Percentiles rank a stretch among this genome's conserved stretches.
phyloP scores from a whole-genome alignment of 148 eudicot species.

The Silene uniflora region DNA sequence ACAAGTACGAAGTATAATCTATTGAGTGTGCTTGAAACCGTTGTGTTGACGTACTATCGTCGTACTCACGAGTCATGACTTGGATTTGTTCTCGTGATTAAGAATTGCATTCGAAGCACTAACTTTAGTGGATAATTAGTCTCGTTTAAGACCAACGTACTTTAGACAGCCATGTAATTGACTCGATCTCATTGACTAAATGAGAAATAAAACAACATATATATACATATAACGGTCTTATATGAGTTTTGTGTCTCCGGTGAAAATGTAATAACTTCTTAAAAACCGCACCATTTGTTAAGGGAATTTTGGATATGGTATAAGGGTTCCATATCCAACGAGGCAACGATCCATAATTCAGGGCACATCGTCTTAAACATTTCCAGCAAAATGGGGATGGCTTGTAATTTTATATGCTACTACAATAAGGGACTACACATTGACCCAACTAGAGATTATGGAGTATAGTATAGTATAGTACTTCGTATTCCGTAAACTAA shows the following conservation, averaged over 20 bases:
- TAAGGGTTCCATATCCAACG: not conserved
- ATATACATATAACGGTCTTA: not conserved
- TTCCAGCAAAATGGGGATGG: slow-evolving; percentile 4
- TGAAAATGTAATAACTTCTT: too few relatives aligned
- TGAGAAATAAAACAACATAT: not conserved
- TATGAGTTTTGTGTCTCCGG: not conserved
- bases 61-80: too few relatives aligned
- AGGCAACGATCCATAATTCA: not conserved
- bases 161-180: not conserved
- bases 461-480: too few relatives aligned
- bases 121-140: too few relatives aligned
- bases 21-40: not conserved
- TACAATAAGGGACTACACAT: not conserved
- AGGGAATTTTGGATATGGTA: not conserved
- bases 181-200: not conserved
- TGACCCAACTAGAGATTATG: too few relatives aligned
- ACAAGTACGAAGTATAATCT: not conserved
- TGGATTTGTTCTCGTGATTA: too few relatives aligned
- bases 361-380: slow-evolving; percentile 2
- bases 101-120: too few relatives aligned
- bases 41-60: too few relatives aligned
- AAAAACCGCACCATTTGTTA: too few relatives aligned
- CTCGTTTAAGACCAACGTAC: not conserved
- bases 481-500: not conserved
- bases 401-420: not conserved